These are phyloP conservation scores for Podila clonocystis DNA, from an alignment of 192 early-diverging fungal species.

Conservation along the genomic window DNA sequence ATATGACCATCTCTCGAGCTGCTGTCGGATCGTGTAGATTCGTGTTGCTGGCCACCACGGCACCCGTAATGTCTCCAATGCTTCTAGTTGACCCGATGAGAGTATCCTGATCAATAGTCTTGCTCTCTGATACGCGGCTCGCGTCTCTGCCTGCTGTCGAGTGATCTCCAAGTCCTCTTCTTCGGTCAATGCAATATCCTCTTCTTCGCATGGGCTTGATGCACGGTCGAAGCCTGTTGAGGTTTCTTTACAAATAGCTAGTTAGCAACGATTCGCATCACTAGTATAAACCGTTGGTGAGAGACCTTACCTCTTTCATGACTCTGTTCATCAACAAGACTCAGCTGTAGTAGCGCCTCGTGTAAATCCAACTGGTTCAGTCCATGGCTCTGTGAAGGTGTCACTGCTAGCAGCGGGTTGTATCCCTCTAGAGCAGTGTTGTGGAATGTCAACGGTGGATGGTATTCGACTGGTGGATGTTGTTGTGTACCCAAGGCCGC, in stretches of 20 bases:
- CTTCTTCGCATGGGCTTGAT: not conserved
- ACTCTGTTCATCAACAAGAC: slow-evolving; percentile 1
- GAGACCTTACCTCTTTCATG: not conserved
- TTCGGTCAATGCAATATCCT: slow-evolving; percentile 1
- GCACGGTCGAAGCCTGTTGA: not conserved
- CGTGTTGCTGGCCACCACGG: slow-evolving; percentile 37
- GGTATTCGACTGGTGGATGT: not conserved
- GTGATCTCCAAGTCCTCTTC: slow-evolving; percentile 10
- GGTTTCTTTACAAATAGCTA: not conserved
- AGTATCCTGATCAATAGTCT: slow-evolving; percentile 20
- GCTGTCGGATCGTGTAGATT: slow-evolving; percentile 29
- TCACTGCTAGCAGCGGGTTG: not conserved
- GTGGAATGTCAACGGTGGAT: not conserved
- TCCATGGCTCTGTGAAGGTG: not conserved
- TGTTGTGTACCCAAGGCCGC: not conserved
- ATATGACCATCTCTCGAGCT: slow-evolving; percentile 34
- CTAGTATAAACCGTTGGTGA: not conserved
- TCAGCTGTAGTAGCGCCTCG: slow-evolving; percentile 7
- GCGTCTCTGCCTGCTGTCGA: slow-evolving; percentile 14
- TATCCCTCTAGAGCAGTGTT: not conserved
- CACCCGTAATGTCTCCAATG: slow-evolving; percentile 16
- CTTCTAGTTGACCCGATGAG: slow-evolving; percentile 6
- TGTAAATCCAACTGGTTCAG: slow-evolving; percentile 6
- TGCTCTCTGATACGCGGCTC: slow-evolving; percentile 15
- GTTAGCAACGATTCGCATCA: not conserved